These are phyloP conservation scores for Cymbidium sinense DNA, from an alignment of 106 monocot species.

Conservation along the genomic window DNA sequence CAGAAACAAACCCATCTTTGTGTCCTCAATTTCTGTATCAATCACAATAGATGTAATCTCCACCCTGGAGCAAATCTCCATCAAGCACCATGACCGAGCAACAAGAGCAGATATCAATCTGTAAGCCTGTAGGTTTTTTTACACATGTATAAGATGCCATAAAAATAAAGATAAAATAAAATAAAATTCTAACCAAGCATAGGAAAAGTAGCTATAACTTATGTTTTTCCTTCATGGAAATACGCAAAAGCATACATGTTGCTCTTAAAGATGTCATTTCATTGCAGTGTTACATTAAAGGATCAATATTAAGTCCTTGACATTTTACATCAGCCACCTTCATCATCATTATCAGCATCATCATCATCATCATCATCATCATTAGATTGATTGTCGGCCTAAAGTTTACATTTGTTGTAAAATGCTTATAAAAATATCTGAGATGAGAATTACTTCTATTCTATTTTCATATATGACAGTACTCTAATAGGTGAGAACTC, in stretches of 20 bases:
- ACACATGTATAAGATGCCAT: background rate
- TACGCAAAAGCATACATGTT: background rate
- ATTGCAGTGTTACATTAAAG: background rate
- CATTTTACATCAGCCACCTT: too few species aligned
- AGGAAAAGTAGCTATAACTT: background rate
- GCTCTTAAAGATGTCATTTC: background rate
- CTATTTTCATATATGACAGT: too few species aligned
- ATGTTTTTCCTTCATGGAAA: background rate
- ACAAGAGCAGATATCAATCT: slow-evolving; percentile 66
- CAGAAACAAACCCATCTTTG: slow-evolving; percentile 61
- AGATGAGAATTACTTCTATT: too few species aligned
- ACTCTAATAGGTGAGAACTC: too few species aligned
- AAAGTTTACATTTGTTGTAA: too few species aligned
- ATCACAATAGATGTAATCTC: slow-evolving; percentile 75
- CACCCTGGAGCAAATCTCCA: slow-evolving; percentile 75
- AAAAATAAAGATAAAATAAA: background rate
- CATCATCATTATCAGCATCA: too few species aligned
- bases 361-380: too few species aligned
- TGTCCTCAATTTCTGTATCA: slow-evolving; percentile 50
- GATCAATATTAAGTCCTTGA: background rate
- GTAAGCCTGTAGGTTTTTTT: slow-evolving; percentile 50
- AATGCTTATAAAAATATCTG: too few species aligned
- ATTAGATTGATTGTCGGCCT: too few species aligned
- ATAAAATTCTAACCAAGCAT: background rate
- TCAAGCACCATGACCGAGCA: slow-evolving; percentile 65